Evolutionary conservation across 2,329 filamentous ascomycete species (phyloP), one percentile per base, ranked within the genome.

Genomic region (Verticillium nonalfalfae): DNA sequence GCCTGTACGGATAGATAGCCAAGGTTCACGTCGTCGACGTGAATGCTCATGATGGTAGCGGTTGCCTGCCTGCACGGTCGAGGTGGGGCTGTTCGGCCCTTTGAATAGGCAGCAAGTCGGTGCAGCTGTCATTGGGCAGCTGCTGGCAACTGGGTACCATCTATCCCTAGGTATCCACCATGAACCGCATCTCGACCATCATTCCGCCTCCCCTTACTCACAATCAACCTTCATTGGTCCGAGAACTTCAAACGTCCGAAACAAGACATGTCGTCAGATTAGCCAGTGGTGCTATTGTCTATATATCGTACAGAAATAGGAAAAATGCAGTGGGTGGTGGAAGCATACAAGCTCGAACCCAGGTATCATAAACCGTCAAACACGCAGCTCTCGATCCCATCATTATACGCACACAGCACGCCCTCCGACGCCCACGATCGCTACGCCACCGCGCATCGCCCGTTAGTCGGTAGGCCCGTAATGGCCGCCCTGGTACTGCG

Each of bases 401-500:
- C 45, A 52, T 52, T 52, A 52, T 26, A 18, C 9, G 45, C 45
- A 26, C 45, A 52, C 18, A 18, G 18, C 21, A 21, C 9, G 9
- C n/a, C 45, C 39, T n/a, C n/a, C 45, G n/a, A 50, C 45, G 45
- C n/a, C 45, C 10, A 6, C n/a, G 21, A 21, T 10, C 10, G 10
- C 21, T 13, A 21, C 10, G 5, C 45, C 7, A n/a, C n/a, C 39
- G 3, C 3, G 18, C n/a, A 10, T 52, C 45, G 26, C 26, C 26
- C 4, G 21, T 21, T 13, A 52, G 45, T 52, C 45, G 45, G 45
- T 62, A 15, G 68, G 64, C 1, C 60, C 62, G 40, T 62, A 65
- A 64, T 18, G 66, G 69, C 35, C 64, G 60, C 36, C 57, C 35
- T 36, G 61, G 59, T 71, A 67, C 56, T 71, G 70, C 55, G 73